These are phyloP conservation scores for Boletellus ananas DNA, from an alignment of 768 basidiomycete species.

Conservation along the genomic window DNA sequence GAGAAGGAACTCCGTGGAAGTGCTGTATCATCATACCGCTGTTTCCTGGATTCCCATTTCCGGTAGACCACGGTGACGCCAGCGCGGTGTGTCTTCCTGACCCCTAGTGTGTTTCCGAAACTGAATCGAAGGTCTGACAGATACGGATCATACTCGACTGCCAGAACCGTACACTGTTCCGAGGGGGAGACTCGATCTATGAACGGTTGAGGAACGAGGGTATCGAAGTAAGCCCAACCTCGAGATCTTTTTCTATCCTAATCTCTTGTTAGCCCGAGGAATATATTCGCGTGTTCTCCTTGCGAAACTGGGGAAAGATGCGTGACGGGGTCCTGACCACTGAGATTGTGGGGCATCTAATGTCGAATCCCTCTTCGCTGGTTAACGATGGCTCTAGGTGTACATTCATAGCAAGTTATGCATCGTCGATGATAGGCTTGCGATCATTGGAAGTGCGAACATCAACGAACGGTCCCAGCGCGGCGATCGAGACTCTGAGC, in stretches of 20 bases:
- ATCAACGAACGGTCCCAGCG: constrained; percentile 96
- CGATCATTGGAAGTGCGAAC: constrained; percentile 94
- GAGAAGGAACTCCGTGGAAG: constrained; percentile 78
- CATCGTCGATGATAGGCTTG: constrained; percentile 92
- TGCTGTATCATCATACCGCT: constrained; percentile 91
- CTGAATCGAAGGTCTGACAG: constrained; percentile 34
- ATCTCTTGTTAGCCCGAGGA: constrained; percentile 72
- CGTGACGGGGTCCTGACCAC: constrained; percentile 79
- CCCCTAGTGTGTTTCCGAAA: not conserved
- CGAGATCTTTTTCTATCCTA: not conserved
- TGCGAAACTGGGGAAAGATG: constrained; percentile 93
- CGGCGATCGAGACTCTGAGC: constrained; percentile 95
- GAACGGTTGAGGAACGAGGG: constrained; percentile 77
- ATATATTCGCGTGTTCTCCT: constrained; percentile 85
- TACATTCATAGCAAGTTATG: constrained; percentile 76
- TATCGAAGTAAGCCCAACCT: constrained; percentile 60
- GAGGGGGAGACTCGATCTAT: constrained; percentile 92
- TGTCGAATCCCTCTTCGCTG: not conserved
- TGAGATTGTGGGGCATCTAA: constrained; percentile 59
- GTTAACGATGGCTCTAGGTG: constrained; percentile 43
- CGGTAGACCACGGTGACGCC: constrained; percentile 90
- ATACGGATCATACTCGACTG: constrained; percentile 94
- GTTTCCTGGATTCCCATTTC: constrained; percentile 89
- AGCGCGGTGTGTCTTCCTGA: constrained; percentile 61
- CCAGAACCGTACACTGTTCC: constrained; percentile 83